Evolutionary conservation across 306 rosid genomes (phyloP), one percentile per base, ranked within the genome.

Genomic region (Prunus persica): DNA sequence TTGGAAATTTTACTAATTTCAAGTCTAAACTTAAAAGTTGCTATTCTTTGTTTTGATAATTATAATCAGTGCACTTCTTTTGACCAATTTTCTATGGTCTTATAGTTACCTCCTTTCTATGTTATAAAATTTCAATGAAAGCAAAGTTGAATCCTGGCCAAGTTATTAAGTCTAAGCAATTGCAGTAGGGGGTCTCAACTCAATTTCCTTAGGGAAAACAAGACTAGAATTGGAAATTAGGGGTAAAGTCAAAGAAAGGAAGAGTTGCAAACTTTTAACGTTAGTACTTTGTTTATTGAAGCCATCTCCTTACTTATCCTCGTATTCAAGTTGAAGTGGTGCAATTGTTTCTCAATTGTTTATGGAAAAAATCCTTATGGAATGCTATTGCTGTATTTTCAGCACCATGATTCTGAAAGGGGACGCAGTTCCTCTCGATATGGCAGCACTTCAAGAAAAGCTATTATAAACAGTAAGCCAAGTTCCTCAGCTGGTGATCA

Each of bases 361-460:
- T 18, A 8, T 73, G 13, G 15, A 13, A 28, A 63, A 25, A 30
- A 51, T 28, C 67, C 80, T 66, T 25, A 60, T 22, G 71, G 69
- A 62, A 57, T 74, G 12, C 56, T 71, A 34, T 61, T 63, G 69
- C 76, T 83, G 46, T 71, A 7, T 77, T 78, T 69, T 79, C 86
- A 96, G 97, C 91, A 77, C 45, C 81, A 81, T 78, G 94, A 81
- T n/a, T 76, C 83, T 65, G 98, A 92, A 69, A 92, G 82, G 84
- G 93, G 84, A 19, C 97, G 91, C 56, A 78, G 76, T 80, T 38
- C 96, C 57, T 68, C 95, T 58, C 88, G 97, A 68, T 89, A 91
- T 77, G 97, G 92, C n/a, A 96, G 99, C 92, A 82, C 76, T 76
- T 93, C 99, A 45, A 91, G 94, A 85, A 96, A 76, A 82, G 93